Base-by-base conservation (phyloP, 2,329 filamentous ascomycete species). In the Colletotrichum acutatum region DNA sequence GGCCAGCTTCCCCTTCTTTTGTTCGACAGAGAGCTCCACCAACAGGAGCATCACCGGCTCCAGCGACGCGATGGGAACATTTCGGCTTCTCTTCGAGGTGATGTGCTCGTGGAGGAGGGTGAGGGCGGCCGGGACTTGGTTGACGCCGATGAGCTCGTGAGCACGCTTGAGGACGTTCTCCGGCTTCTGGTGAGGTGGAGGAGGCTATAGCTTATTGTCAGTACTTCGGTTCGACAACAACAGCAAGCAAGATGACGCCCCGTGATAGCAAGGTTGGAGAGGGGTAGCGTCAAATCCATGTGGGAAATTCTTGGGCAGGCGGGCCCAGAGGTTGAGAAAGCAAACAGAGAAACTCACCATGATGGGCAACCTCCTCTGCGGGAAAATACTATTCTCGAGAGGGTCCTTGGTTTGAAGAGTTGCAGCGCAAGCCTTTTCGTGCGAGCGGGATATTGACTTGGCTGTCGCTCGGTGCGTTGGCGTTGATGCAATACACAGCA, bases 91-190 rank as follows among this genome's bases (percentile, higher is more conserved):
- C 89, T 99, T 99, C 77, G 95, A 98, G 80, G 95, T 98, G 88
- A 98, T 95, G 92, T 99, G 97, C 90, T 99, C 97, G 89, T 98
- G 97, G 75, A 99, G 93, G 81, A 98, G 92, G 81, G 93, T 95
- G 83, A 99, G 89, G 83, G 97, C 97, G 81, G 97, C 96, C 80
- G 94, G 91, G 78, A 94, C 90, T 90, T 99, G 97, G 83, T 94
- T 93, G 82, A 99, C 97, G 82, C 95, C 97, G 87, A 98, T 98
- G 86, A 99, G 94, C 89, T 99, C 97, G 86, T 98, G 93, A 76
- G 97, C 97, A 85, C 97, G 92, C 91, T 98, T 98, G 84, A 98
- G 92, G 83, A 98, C 95, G 92, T 99, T 99, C 89, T 99, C 97
- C 82, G 97, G 97, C 86, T 97, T 97, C 84, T 97, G 95, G 85